Evolutionary conservation across 768 basidiomycete species (phyloP).

Genomic region (Nevesoporus exiguus): DNA sequence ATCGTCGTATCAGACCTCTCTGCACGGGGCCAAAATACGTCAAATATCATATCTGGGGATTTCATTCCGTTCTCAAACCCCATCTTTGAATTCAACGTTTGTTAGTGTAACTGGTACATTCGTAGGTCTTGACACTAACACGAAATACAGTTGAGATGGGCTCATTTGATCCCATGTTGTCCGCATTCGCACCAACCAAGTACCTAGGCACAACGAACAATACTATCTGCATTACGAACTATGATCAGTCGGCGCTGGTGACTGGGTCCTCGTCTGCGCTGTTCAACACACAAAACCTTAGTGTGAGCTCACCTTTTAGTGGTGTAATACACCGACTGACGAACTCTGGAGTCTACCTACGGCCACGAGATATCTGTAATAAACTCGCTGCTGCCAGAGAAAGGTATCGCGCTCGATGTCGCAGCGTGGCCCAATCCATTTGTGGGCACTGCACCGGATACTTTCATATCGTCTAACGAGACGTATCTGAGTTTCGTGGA

Average conservation of each 20-base stretch:
- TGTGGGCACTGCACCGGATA: slow-evolving; percentile 31
- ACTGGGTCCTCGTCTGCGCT: slow-evolving; percentile 40
- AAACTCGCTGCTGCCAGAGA: slow-evolving; percentile 23
- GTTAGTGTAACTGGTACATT: slow-evolving; percentile 13
- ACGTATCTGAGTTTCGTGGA: slow-evolving; percentile 35
- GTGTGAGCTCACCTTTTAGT: slow-evolving; percentile 14
- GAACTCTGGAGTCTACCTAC: slow-evolving; percentile 6
- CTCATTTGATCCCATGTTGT: slow-evolving; percentile 40
- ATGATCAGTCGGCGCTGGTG: slow-evolving; percentile 35
- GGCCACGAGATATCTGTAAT: slow-evolving; percentile 18
- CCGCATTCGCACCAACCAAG: slow-evolving; percentile 44
- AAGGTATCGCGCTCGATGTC: slow-evolving; percentile 26
- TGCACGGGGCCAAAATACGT: slow-evolving; percentile 25
- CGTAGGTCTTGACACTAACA: background rate
- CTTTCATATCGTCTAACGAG: slow-evolving; percentile 34
- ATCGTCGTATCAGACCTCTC: slow-evolving; percentile 32
- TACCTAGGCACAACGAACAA: slow-evolving; percentile 41
- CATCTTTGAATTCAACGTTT: slow-evolving; percentile 36
- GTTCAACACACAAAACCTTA: slow-evolving; percentile 31
- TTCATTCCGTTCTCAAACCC: slow-evolving; percentile 31
- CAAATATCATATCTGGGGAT: slow-evolving; percentile 20
- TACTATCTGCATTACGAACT: slow-evolving; percentile 33
- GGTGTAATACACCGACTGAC: background rate
- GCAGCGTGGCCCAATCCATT: slow-evolving; percentile 39
- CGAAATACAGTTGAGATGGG: slow-evolving; percentile 36